Evolutionary conservation across 139 green algal genomes (phyloP).

Genomic region (Ostreobium quekettii): DNA sequence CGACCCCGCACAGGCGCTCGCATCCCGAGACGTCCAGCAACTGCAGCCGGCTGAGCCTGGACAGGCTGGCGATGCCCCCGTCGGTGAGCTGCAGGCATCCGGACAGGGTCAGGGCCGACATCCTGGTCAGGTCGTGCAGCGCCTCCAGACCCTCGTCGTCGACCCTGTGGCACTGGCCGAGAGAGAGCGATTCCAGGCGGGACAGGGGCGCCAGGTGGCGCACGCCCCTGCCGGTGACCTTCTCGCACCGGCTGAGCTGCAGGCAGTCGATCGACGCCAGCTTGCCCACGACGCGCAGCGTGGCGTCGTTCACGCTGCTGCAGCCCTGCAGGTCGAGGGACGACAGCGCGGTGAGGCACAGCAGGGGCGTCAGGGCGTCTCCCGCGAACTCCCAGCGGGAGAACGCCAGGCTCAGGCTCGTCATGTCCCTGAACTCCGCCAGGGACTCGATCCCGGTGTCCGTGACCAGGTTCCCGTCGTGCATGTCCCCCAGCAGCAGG

Average conservation of each 20-base stretch:
- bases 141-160: constrained; percentile 12
- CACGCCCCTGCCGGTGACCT: constrained; percentile 15
- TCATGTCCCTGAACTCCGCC: constrained; percentile 14
- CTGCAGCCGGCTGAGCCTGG: constrained; percentile 14
- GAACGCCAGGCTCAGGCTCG: constrained; percentile 13
- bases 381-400: constrained; percentile 17
- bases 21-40: constrained; percentile 10
- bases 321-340: constrained; percentile 10
- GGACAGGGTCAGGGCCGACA: constrained; percentile 12
- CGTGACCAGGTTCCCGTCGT: constrained; percentile 18
- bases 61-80: background rate
- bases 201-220: background rate
- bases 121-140: background rate
- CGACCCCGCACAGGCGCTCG: background rate
- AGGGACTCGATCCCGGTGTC: constrained; percentile 13
- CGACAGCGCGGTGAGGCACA: background rate
- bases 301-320: constrained; percentile 24
- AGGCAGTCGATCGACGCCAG: constrained; percentile 5
- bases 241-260: constrained; percentile 3
- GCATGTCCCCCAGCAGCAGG: constrained; percentile 27
- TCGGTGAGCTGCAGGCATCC: constrained; percentile 15
- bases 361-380: background rate
- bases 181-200: constrained; percentile 1
- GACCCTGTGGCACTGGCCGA: constrained; percentile 12
- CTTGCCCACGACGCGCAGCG: constrained; percentile 7